Evolutionary conservation across 495 filamentous ascomycete genomes (phyloP).

Genomic region (Penicillium diatomitis): DNA sequence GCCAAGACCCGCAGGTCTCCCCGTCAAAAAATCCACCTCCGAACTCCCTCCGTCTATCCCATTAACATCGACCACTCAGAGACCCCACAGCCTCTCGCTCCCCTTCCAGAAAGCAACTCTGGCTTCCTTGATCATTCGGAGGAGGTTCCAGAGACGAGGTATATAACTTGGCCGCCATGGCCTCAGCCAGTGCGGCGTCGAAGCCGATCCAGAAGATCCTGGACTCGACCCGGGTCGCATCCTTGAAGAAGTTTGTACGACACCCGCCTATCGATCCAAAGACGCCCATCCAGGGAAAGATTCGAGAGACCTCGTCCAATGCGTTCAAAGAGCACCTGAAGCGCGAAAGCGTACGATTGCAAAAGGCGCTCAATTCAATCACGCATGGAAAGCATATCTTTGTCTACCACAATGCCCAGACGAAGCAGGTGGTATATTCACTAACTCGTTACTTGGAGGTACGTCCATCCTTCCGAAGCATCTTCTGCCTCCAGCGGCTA

Average conservation of each 20-base stretch:
- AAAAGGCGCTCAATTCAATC: slow-evolving; percentile 38
- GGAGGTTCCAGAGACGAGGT: not conserved
- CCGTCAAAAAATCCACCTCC: slow-evolving; percentile 28
- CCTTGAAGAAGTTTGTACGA: slow-evolving; percentile 30
- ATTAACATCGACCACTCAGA: slow-evolving; percentile 7
- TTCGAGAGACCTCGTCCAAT: slow-evolving; percentile 30
- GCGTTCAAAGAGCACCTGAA: slow-evolving; percentile 31
- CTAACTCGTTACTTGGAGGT: slow-evolving; percentile 61
- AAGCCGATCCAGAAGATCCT: slow-evolving; percentile 33
- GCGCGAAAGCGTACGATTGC: slow-evolving; percentile 33
- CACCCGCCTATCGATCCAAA: slow-evolving; percentile 31
- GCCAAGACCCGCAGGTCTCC: slow-evolving; percentile 19
- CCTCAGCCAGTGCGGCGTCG: slow-evolving; percentile 21
- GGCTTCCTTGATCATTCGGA: no score
- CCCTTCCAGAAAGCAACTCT: not conserved
- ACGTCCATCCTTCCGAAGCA: slow-evolving; percentile 10
- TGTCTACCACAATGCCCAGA: slow-evolving; percentile 70
- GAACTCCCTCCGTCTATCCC: slow-evolving; percentile 4
- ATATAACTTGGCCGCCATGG: slow-evolving; percentile 29
- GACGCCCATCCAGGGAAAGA: slow-evolving; percentile 31
- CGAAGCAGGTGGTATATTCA: slow-evolving; percentile 79
- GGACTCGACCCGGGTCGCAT: slow-evolving; percentile 37
- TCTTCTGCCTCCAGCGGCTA: no score
- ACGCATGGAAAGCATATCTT: slow-evolving; percentile 66
- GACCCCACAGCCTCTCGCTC: not conserved